Conservation (phyloP, 768 basidiomycete species). For the Gymnopilus junonius region DNA sequence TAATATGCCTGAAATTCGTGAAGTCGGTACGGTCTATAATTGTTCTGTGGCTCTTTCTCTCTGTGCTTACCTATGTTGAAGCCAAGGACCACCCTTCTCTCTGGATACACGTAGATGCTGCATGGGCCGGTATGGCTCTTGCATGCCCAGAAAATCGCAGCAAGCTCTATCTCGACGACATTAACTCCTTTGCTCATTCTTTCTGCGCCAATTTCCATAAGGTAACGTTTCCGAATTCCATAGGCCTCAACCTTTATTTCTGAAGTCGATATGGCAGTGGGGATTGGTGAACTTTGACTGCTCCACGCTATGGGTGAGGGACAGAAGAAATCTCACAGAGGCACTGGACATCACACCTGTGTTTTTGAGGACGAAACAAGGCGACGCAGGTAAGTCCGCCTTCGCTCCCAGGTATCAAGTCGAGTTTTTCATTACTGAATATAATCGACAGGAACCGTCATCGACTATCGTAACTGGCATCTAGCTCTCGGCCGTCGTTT, state of each 20-base stretch:
- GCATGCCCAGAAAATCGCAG: conserved; percentile 80
- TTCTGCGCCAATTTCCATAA: conserved; percentile 95
- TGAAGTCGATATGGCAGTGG: conserved; percentile 56
- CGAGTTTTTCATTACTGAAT: background rate
- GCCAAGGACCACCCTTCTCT: conserved; percentile 64
- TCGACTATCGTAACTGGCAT: conserved; percentile 93
- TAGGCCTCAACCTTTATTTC: background rate
- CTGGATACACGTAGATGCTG: conserved; percentile 89
- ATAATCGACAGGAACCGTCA: conserved; percentile 61
- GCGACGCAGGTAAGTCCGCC: conserved; percentile 77
- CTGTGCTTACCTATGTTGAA: conserved; percentile 29
- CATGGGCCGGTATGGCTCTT: conserved; percentile 89
- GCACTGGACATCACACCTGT: conserved; percentile 89
- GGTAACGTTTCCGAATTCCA: conserved; percentile 35
- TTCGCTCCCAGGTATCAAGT: conserved; percentile 4
- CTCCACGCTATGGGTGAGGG: conserved; percentile 79
- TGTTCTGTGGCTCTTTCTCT: background rate
- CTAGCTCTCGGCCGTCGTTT: conserved; percentile 83
- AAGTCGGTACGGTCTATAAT: conserved; percentile 55
- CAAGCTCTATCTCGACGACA: conserved; percentile 60
- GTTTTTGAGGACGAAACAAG: conserved; percentile 79
- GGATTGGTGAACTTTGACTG: conserved; percentile 90
- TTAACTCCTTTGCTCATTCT: conserved; percentile 80
- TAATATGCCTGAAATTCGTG: conserved; percentile 70
- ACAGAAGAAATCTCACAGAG: conserved; percentile 71